Evolutionary conservation across 371 early-diverging fungal genomes (phyloP).

Genomic region (Batrachochytrium dendrobatidis): DNA sequence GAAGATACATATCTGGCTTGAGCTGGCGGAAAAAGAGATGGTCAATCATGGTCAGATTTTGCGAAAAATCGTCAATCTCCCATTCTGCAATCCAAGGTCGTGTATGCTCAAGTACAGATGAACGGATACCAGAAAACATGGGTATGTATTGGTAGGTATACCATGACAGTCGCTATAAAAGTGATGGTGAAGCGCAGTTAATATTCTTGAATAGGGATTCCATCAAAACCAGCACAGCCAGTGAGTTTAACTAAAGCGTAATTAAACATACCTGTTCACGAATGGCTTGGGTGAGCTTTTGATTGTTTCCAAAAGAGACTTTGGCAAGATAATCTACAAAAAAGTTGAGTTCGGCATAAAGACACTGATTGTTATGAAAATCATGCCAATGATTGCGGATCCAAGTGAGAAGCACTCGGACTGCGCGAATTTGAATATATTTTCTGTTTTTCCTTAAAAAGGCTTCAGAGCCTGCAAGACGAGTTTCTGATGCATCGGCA

Average conservation of each 20-base stretch:
- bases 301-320: conserved; percentile 38
- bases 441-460: conserved; percentile 30
- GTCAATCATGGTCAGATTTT: conserved; percentile 37
- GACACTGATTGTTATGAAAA: conserved; percentile 25
- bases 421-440: conserved; percentile 31
- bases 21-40: conserved; percentile 39
- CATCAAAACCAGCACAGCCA: neutral
- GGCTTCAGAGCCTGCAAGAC: conserved; percentile 13
- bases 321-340: conserved; percentile 34
- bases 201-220: neutral
- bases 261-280: conserved; percentile 34
- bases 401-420: conserved; percentile 37
- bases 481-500: conserved; percentile 27
- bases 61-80: conserved; percentile 37
- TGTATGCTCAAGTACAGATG: conserved; percentile 16
- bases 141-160: conserved; percentile 45
- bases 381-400: conserved; percentile 47
- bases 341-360: conserved; percentile 26
- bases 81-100: conserved; percentile 33
- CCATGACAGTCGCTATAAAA: conserved; percentile 34
- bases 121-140: conserved; percentile 24
- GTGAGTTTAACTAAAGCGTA: no score
- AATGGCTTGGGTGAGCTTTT: conserved; percentile 43
- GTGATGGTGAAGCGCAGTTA: neutral
- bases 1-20: conserved; percentile 38